A percentile compares a stretch with the other conserved stretches of the same genome.
Conservation (phyloP, 2,329 filamentous ascomycete genomes). For the Cladosporium halotolerans region DNA sequence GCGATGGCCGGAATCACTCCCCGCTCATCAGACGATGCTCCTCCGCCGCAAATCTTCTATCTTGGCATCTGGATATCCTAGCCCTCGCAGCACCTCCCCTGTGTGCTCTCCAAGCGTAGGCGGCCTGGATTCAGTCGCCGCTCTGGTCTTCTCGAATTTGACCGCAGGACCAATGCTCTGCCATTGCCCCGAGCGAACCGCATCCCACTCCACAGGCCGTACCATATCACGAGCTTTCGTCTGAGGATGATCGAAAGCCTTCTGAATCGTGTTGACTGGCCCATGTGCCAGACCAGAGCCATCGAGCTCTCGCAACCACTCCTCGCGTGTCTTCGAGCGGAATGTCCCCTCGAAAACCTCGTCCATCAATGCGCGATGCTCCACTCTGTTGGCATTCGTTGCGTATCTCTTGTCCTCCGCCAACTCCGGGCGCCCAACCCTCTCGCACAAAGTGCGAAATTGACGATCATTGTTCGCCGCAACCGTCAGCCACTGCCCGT, state of each 20-base stretch:
- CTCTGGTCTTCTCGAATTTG: conserved; percentile 25
- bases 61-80: conserved; percentile 14
- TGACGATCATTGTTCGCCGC: conserved; percentile 34
- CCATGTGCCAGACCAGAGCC: conserved; percentile 42
- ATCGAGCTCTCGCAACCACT: conserved; percentile 38
- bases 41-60: conserved; percentile 16
- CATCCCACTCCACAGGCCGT: conserved; percentile 15
- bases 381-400: conserved; percentile 27
- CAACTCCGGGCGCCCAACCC: conserved; percentile 23
- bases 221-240: conserved; percentile 30
- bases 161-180: conserved; percentile 23
- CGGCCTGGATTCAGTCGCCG: conserved; percentile 19
- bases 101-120: conserved; percentile 25
- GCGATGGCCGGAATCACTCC: too few relatives aligned
- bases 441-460: conserved; percentile 32
- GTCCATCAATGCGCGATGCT: conserved; percentile 30
- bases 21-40: conserved; percentile 11
- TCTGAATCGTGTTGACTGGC: conserved; percentile 42
- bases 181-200: conserved; percentile 20
- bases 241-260: conserved; percentile 41
- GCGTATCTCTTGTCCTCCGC: conserved; percentile 25
- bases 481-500: conserved; percentile 26
- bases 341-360: conserved; percentile 32
- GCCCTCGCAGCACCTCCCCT: conserved; percentile 17
- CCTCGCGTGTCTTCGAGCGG: conserved; percentile 31